Evolutionary conservation across 2,329 filamentous ascomycete genomes (phyloP).

Genomic region (Fusarium sublunatum): DNA sequence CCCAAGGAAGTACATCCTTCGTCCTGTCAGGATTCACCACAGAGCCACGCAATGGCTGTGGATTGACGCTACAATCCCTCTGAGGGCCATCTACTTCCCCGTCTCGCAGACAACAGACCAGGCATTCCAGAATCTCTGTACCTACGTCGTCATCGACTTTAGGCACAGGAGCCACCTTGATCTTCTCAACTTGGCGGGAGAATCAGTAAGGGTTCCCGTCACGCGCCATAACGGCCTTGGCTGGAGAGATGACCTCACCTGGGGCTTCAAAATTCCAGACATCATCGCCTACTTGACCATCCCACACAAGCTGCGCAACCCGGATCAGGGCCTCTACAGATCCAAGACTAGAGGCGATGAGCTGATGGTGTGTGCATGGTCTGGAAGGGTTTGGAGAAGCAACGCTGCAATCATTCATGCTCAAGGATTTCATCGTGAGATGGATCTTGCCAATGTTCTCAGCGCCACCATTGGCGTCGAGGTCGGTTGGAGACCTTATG

Average conservation of each 20-base stretch:
- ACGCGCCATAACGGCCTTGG: background rate
- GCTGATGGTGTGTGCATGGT: background rate
- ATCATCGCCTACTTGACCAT: slow-evolving; percentile 21
- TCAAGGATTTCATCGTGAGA: slow-evolving; percentile 6
- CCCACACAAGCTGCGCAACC: slow-evolving; percentile 14
- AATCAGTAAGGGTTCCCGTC: fast-evolving
- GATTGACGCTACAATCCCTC: slow-evolving; percentile 14
- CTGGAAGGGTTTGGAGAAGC: background rate
- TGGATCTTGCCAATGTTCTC: slow-evolving; percentile 10
- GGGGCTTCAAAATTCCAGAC: slow-evolving; percentile 4
- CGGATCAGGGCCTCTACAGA: fast-evolving
- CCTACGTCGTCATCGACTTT: slow-evolving; percentile 22
- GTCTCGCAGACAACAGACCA: background rate
- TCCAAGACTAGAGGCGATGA: background rate
- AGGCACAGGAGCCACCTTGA: background rate
- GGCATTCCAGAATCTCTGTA: background rate
- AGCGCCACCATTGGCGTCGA: slow-evolving; percentile 19
- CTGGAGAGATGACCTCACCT: background rate
- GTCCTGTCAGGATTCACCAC: background rate
- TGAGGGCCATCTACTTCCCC: slow-evolving; percentile 17
- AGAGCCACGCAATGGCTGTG: background rate
- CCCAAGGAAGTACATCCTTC: slow-evolving; percentile 13
- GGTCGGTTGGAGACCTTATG: slow-evolving; percentile 13
- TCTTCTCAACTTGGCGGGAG: background rate
- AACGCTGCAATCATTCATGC: fast-evolving